These are phyloP conservation scores for Verticillium tricorpus DNA, from an alignment of 2,329 filamentous ascomycete species.

Conservation along the genomic window DNA sequence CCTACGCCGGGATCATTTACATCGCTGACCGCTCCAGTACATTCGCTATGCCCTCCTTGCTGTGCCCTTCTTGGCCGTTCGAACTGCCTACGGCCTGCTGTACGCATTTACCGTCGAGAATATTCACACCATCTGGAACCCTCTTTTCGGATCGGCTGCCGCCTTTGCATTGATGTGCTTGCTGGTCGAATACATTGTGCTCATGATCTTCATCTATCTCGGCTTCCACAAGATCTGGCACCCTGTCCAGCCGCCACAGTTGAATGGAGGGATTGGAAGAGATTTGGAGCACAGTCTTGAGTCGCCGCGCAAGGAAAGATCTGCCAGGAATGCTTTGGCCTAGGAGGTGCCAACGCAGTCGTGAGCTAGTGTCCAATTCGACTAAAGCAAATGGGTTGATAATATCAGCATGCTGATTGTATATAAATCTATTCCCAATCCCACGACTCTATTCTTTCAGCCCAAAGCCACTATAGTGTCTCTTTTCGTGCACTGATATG, in stretches of 20 bases:
- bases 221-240: constrained; percentile 1
- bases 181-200: constrained; percentile 13
- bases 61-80: constrained; percentile 15
- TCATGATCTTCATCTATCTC: constrained; percentile 9
- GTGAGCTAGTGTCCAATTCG: no score
- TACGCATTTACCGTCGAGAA: constrained; percentile 8
- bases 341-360: no score
- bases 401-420: no score
- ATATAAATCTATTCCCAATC: no score
- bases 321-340: no score
- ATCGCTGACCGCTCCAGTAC: not conserved
- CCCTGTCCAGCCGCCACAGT: not conserved
- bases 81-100: constrained; percentile 17
- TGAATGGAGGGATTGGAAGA: not conserved
- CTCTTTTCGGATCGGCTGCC: constrained; percentile 11
- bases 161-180: constrained; percentile 15
- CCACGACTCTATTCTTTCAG: no score
- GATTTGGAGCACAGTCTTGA: no score
- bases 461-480: no score
- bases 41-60: constrained; percentile 14
- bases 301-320: no score
- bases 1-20: not conserved
- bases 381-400: no score
- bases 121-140: constrained; percentile 11
- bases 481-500: no score